phyloP scores from a whole-genome alignment of 257 asterid species.

The Rehmannia glutinosa region DNA sequence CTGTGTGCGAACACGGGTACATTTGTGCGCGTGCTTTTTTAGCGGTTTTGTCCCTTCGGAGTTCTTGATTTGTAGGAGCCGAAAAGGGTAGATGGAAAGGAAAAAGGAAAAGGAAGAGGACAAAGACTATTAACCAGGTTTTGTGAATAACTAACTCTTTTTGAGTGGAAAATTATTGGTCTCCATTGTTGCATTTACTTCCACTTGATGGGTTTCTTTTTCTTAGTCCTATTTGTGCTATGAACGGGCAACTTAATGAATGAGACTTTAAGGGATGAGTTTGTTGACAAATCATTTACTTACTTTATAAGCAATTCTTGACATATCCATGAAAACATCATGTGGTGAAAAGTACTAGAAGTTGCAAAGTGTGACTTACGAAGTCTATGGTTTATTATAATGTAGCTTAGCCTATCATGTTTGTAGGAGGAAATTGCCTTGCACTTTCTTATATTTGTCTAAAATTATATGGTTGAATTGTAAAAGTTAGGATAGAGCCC shows the following conservation, averaged over 20 bases:
- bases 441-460: slow-evolving; percentile 21
- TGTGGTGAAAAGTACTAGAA: background rate
- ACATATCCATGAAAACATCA: background rate
- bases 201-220: background rate
- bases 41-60: background rate
- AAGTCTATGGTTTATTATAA: background rate
- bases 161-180: background rate
- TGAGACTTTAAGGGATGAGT: background rate
- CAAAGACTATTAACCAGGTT: background rate
- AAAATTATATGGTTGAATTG: background rate
- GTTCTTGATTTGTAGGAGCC: background rate
- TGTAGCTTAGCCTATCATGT: background rate
- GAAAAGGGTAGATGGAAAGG: background rate
- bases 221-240: background rate
- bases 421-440: slow-evolving; percentile 17
- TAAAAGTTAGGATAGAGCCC: background rate
- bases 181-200: background rate
- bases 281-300: background rate
- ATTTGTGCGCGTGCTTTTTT: background rate
- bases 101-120: background rate
- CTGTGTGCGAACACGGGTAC: background rate
- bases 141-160: background rate
- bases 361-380: slow-evolving; percentile 22
- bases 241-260: background rate
- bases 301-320: slow-evolving; percentile 6